Evolutionary conservation across 306 rosid genomes (phyloP), one percentile per base, ranked within the genome.

Genomic region (Quercus gilva): DNA sequence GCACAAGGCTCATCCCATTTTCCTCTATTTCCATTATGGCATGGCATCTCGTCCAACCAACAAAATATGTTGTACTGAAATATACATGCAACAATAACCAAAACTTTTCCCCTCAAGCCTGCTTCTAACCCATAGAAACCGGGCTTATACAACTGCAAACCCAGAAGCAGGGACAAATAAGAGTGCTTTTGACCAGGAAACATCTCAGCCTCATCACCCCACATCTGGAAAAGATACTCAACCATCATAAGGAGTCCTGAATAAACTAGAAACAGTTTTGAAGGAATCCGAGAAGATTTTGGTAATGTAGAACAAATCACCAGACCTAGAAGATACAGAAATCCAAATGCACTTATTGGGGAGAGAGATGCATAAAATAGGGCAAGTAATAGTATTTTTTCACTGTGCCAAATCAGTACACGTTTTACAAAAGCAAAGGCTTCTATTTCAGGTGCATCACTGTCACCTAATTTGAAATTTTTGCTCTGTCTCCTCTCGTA

Each of bases 171-270:
- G 76, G 99, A 90, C 43, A 91, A 64, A 77, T 86, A 56, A 59
- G 87, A 84, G 84, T 89, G 84, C 81, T 90, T 88, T 87, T 95
- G 99, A 74, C 96, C 98, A 49, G 99, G 98, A 81, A 91, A 95
- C 98, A 95, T 91, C 83, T 75, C 84, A 82, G 96, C 96, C 86
- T 87, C 91, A 75, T 83, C 63, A 45, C 99, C 99, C 97, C 92
- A 95, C 91, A 95, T 85, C 90, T 95, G 99, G 84, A 93, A 95
- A 78, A 95, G 97, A 87, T 95, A 95, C 78, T 95, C 99, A 49
- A 88, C 85, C 35, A 89, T 76, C 82, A 93, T 89, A 69, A 93
- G 84, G 76, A 93, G 88, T 78, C 99, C 99, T 18, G 99, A 88
- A 86, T 95, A 95, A 23, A 69, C 89, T 82, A 90, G 84, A 86